Conservation (phyloP, 2,329 filamentous ascomycete species). For the Curvularia sp. region DNA sequence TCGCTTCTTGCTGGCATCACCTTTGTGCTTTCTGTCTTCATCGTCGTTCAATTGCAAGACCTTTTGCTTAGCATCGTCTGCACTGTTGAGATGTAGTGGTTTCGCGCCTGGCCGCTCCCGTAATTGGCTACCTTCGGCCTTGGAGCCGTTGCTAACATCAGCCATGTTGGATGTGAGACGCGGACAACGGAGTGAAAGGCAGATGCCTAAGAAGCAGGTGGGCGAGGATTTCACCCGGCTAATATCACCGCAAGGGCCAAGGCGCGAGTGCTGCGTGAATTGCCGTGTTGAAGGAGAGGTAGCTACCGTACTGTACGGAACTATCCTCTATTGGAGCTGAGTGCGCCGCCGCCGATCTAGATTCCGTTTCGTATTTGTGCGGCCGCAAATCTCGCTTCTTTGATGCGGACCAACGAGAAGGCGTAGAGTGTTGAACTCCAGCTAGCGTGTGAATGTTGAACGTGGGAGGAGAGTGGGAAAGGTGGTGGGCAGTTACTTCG, state of each 20-base stretch:
- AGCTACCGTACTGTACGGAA: conserved; percentile 1
- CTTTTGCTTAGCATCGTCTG: conserved; percentile 53
- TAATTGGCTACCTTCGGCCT: conserved; percentile 40
- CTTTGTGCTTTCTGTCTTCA: conserved; percentile 55
- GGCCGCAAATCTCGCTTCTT: conserved; percentile 6
- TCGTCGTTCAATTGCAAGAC: conserved; percentile 59
- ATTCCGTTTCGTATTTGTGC: conserved; percentile 3
- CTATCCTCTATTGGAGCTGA: conserved; percentile 4
- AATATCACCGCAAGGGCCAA: conserved; percentile 32
- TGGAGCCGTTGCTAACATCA: conserved; percentile 25
- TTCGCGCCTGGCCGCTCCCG: conserved; percentile 41
- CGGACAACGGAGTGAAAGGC: conserved; percentile 25
- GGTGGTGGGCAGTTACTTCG: conserved; percentile 10
- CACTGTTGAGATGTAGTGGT: conserved; percentile 38
- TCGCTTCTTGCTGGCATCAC: conserved; percentile 68
- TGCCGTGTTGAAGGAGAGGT: conserved; percentile 31
- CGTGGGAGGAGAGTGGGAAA: conserved; percentile 18
- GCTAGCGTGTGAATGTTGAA: conserved; percentile 36
- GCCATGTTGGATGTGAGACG: conserved; percentile 34
- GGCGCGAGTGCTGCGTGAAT: conserved; percentile 23
- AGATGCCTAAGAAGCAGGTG: conserved; percentile 11
- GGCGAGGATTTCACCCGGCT: conserved; percentile 24
- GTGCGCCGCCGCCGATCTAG: conserved; percentile 2
- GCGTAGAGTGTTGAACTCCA: conserved; percentile 49
- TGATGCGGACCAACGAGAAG: conserved; percentile 3